These are phyloP conservation scores for Batrachochytrium dendrobatidis DNA, from an alignment of 371 early-diverging fungal species.

Conservation along the genomic window DNA sequence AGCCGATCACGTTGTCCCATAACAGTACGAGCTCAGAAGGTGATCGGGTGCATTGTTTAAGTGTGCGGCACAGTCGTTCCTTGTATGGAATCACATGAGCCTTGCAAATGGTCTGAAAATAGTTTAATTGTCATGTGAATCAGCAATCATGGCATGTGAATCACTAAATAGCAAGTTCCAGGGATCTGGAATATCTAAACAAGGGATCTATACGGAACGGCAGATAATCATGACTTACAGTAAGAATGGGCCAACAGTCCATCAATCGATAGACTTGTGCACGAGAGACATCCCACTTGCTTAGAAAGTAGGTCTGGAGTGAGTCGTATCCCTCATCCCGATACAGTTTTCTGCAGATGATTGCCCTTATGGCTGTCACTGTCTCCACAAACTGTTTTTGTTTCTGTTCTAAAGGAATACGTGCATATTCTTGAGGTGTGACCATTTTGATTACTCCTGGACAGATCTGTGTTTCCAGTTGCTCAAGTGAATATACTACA, in stretches of 20 bases:
- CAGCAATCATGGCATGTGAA: too few species aligned
- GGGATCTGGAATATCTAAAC: too few species aligned
- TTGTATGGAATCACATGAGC: slow-evolving; percentile 6
- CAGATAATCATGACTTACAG: too few species aligned
- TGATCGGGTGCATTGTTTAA: slow-evolving; percentile 3
- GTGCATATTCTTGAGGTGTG: not conserved
- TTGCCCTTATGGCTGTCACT: not conserved
- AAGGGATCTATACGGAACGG: too few species aligned
- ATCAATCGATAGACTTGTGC: slow-evolving; percentile 25
- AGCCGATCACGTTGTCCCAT: not conserved
- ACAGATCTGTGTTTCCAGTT: not conserved
- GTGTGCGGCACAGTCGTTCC: slow-evolving; percentile 7
- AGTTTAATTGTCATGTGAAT: too few species aligned
- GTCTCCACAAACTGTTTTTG: not conserved
- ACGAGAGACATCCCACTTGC: slow-evolving; percentile 13
- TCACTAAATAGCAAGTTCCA: too few species aligned
- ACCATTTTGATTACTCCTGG: not conserved
- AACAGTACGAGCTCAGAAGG: not conserved
- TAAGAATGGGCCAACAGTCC: slow-evolving; percentile 21
- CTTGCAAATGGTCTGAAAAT: not conserved
- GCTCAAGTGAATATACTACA: too few species aligned
- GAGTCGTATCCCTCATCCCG: not conserved
- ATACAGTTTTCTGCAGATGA: not conserved
- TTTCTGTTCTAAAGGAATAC: not conserved
- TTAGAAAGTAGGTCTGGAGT: slow-evolving; percentile 19